Base-by-base conservation (phyloP, 768 basidiomycete species). In the Rhodotorula graminis region DNA sequence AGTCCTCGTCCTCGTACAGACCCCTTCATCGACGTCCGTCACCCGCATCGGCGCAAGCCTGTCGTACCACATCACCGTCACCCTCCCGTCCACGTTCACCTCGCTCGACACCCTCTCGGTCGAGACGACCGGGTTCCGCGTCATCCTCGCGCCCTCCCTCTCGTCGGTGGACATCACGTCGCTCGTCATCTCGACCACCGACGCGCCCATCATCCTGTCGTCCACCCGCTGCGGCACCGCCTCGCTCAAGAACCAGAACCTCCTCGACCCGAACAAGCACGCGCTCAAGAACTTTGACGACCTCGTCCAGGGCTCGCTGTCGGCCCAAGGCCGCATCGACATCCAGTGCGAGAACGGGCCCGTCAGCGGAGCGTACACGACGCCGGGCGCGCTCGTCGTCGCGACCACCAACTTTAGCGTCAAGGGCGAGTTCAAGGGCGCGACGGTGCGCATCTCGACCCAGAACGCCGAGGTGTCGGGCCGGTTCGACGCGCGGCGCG, bases 61-160 rank as follows among this genome's bases (percentile, higher is more conserved):
- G 19, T 71, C 70, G 12, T 71, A 29, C 64, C 70, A 71, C 46
- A 61, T 71, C 53, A 66, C 60, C 37, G 27, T 71, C 60, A 56
- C 53, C 31, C 49, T 71, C 60, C 70, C 70, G 8, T 12, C 64
- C 31, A 3, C 3, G 27, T 29, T 71, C 37, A 23, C 60, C 8
- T 12, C 50, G 42, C 64, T 65, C 49, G 31, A 57, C 18, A 57
- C 61, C 3, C 69, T 70, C 59, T 8, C 3, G 52, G 60, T 65
- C 64, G 46, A 46, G 1, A 49, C 40, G 55, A 9, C 70, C 15
- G 10, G 33, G 1, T 71, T 65, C 64, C 70, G 70, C 25, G 9
- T 60, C 33, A 18, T 66, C 59, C 53, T 65, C 53, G 31, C 14
- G 2, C 46, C 70, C 21, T 57, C 64, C 37, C 60, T 71, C 31